Evolutionary conservation across 1,284 basidiomycete species (phyloP), one percentile per base, ranked within the genome.

Genomic region (Laetiporus sulphureus): DNA sequence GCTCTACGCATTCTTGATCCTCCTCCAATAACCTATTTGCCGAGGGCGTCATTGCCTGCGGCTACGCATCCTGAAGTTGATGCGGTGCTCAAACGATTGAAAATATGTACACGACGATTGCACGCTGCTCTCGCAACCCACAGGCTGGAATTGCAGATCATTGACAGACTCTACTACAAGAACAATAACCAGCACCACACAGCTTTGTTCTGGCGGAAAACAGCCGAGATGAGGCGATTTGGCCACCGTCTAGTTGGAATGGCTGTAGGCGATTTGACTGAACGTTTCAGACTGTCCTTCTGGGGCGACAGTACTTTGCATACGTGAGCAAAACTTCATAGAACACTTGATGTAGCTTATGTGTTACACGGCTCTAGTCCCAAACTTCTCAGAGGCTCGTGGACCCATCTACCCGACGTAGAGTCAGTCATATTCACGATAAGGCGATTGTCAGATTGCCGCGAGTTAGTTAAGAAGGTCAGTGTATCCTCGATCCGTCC

Each of bases 181-280:
- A 77, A 76, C 45, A 85, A 83, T 55, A 89, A 87, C 52, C 84
- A 90, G 55, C 87, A 90, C 54, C 75, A 80, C 21, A 58, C 68
- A 13, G 73, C 85, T 22, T 60, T 86, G 8, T 87, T 84, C 57
- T 88, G 83, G 82, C 71, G 73, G 54, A 75, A 75, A 24, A 65
- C 82, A 12, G 55, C 59, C 11, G 85, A 88, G 58, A 67, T 78
- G 19, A 68, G 80, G 45, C 69, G 76, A 45, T 74, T 76, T 52
- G 72, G 71, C 30, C 62, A 62, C 32, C 69, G 79, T 29, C 47
- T 85, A 4, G 57, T 67, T 20, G 66, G 66, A 12, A 43, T 72
- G 35, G 58, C 68, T 20, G 53, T 81, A 2, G 44, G 55, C n/a
- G 60, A 60, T 18, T 48, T 68, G 8, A 55, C 79, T 3, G 71